These are phyloP conservation scores for Serendipita sp. DNA, from an alignment of 1,284 basidiomycete species.

Conservation along the genomic window DNA sequence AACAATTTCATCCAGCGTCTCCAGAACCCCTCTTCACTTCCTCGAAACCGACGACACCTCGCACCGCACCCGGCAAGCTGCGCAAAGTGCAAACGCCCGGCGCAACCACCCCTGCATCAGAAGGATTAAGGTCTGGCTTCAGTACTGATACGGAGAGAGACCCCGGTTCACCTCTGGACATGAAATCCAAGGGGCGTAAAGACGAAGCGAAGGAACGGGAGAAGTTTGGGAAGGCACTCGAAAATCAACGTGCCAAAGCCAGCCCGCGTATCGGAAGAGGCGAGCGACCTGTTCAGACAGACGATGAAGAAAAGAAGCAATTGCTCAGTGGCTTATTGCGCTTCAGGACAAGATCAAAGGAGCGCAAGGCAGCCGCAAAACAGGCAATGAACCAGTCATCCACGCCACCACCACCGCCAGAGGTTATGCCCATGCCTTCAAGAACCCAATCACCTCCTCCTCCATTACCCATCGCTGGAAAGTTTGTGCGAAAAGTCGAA, in stretches of 20 bases:
- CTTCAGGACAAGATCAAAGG: neutral
- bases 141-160: neutral
- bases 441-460: neutral
- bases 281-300: neutral
- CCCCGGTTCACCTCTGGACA: neutral
- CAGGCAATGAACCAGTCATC: neutral
- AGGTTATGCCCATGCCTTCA: neutral
- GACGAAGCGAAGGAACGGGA: neutral
- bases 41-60: neutral
- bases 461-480: neutral
- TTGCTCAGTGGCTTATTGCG: neutral
- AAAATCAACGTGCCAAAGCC: neutral
- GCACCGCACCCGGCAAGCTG: neutral
- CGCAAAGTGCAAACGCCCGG: neutral
- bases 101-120: neutral
- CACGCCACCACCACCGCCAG: neutral
- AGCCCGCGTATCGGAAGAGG: no score
- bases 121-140: neutral
- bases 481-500: neutral
- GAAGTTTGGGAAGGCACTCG: neutral
- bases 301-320: neutral
- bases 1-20: neutral
- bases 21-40: neutral
- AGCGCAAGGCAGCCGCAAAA: constrained; percentile 1
- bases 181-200: neutral